These are phyloP conservation scores for Botrytis galanthina DNA, from an alignment of 2,329 filamentous ascomycete genomes.

Conservation along the genomic window DNA sequence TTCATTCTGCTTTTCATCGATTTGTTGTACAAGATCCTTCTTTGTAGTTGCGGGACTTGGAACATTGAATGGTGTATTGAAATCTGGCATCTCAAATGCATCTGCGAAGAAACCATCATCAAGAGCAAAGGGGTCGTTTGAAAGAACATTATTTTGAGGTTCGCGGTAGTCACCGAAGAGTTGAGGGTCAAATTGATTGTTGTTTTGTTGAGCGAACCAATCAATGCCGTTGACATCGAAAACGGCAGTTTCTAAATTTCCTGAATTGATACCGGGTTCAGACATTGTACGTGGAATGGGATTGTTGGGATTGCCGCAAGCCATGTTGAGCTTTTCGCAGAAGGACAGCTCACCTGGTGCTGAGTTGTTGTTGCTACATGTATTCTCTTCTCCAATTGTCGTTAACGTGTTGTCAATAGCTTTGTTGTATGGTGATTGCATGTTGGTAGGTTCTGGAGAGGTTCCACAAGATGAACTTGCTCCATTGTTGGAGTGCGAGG, in stretches of 20 bases:
- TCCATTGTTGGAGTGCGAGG: constrained; percentile 58
- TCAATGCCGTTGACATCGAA: constrained; percentile 59
- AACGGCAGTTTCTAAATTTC: constrained; percentile 35
- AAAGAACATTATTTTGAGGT: constrained; percentile 77
- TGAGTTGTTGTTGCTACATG: constrained; percentile 38
- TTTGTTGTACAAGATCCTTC: constrained; percentile 72
- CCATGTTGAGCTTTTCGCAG: constrained; percentile 55
- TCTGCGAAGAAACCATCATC: constrained; percentile 55
- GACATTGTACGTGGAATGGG: constrained; percentile 49
- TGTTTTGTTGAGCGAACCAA: constrained; percentile 77
- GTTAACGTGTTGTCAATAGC: constrained; percentile 58
- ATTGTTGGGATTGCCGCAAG: constrained; percentile 53
- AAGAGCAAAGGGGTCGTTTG: constrained; percentile 50
- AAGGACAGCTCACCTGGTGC: constrained; percentile 50
- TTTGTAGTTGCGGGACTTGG: constrained; percentile 46
- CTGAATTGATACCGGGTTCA: constrained; percentile 32
- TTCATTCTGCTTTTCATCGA: constrained; percentile 72
- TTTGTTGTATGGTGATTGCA: constrained; percentile 67
- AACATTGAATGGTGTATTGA: constrained; percentile 78
- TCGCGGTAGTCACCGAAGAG: constrained; percentile 92
- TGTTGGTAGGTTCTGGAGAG: constrained; percentile 71
- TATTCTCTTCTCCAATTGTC: constrained; percentile 67
- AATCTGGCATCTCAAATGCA: constrained; percentile 73
- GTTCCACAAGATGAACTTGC: constrained; percentile 69
- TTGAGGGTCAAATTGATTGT: constrained; percentile 84